These are phyloP conservation scores for Corynascus novoguineensis DNA, from an alignment of 495 filamentous ascomycete genomes.

Conservation along the genomic window DNA sequence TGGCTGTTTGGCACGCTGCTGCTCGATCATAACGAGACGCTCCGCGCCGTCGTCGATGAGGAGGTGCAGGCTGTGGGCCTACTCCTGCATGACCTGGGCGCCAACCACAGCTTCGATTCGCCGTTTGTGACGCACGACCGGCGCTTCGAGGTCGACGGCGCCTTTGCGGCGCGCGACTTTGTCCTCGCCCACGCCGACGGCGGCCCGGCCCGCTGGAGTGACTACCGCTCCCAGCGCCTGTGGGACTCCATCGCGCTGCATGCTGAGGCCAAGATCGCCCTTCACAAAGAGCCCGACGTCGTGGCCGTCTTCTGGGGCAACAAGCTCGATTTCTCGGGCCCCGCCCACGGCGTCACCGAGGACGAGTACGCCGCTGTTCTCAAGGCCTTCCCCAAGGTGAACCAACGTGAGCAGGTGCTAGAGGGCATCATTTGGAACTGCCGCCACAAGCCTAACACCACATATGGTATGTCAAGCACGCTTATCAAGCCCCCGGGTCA, in stretches of 20 bases:
- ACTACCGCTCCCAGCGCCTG: background rate
- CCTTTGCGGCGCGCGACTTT: background rate
- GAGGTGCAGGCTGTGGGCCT: background rate
- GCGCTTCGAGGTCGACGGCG: background rate
- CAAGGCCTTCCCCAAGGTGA: background rate
- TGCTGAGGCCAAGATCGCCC: background rate
- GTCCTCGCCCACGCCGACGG: background rate
- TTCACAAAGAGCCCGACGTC: background rate
- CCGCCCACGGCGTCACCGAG: background rate
- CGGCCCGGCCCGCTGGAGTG: background rate
- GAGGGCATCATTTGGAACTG: background rate
- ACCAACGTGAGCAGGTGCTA: background rate
- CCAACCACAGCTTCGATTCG: background rate
- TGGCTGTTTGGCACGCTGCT: background rate
- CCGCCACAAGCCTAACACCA: background rate
- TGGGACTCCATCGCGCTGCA: background rate
- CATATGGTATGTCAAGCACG: background rate
- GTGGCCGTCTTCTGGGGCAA: background rate
- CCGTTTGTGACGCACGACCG: background rate
- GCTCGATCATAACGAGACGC: background rate
- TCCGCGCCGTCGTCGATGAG: background rate
- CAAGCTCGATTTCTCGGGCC: background rate
- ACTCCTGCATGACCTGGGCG: background rate
- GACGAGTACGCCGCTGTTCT: background rate
- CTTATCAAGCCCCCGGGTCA: background rate